A percentile compares a stretch with the other conserved stretches of the same genome.
These are phyloP conservation scores for Haematococcus lacustris DNA, from an alignment of 139 green algal species.

Conservation along the genomic window DNA sequence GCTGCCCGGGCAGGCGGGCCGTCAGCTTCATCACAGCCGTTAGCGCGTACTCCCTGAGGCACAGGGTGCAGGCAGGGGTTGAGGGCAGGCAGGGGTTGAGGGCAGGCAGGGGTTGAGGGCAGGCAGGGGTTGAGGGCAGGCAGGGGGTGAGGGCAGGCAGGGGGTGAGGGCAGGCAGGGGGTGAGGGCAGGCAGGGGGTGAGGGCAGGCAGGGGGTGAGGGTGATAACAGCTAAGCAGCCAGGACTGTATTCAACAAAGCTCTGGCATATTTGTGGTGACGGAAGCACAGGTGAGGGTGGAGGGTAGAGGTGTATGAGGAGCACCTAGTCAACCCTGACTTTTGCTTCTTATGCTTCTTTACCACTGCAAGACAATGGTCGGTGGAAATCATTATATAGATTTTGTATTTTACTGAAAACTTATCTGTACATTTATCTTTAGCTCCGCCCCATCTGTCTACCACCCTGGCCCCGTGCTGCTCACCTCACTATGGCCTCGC, in stretches of 20 bases:
- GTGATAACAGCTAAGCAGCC: not conserved
- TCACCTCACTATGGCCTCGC: constrained; percentile 1
- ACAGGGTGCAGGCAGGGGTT: not conserved
- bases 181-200: constrained; percentile 5
- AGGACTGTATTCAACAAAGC: not conserved
- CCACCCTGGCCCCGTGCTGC: no score
- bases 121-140: constrained; percentile 9
- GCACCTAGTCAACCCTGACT: no score
- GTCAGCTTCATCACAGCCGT: constrained; percentile 83
- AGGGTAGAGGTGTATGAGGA: no score
- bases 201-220: constrained; percentile 6
- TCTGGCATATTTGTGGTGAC: no score
- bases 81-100: not conserved
- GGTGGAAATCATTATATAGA: no score
- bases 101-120: constrained; percentile 9
- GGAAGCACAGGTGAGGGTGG: no score
- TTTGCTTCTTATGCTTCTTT: no score
- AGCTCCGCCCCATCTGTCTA: no score
- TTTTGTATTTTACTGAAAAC: no score
- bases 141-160: not conserved
- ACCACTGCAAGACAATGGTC: no score
- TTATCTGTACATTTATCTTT: no score
- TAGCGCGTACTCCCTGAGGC: constrained; percentile 67
- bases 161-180: not conserved
- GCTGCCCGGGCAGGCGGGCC: constrained; percentile 47